Evolutionary conservation across 192 early-diverging fungal species (phyloP), one percentile per base, ranked within the genome.

Genomic region (Umbelopsis sp.): DNA sequence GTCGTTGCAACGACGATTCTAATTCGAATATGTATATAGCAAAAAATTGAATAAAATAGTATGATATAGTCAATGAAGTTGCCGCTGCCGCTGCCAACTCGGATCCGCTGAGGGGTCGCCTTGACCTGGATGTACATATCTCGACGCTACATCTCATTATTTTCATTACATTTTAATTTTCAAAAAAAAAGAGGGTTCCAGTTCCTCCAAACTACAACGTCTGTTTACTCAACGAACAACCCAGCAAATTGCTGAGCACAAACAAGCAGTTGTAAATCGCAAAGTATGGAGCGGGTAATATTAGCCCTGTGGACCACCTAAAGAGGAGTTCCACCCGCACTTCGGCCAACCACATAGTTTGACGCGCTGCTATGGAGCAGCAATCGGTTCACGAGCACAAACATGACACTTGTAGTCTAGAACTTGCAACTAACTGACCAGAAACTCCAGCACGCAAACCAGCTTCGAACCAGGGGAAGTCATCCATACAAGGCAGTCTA

Each of bases 251-350:
- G 16, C 13, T 11, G 33, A 30, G 33, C 15, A 25, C 55, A 15
- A 18, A 61, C 11, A 11, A 18, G 2, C 30, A 61, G 55, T 30
- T 61, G 55, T 61, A 61, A 61, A 61, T 61, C 55, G 55, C 55
- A 61, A 61, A 25, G 33, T 3, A 0, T 10, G 27, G 55, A 61
- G 30, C 55, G 27, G 30, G 55, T 61, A 16, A n/a, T 16, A 61
- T n/a, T 61, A 18, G 27, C 27, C 55, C 55, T 61, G 55, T 61
- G 55, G 33, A 30, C 55, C 55, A 25, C 55, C 55, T 61, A 30
- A 61, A 61, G 55, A 61, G 55, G 55, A 8, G 15, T 3, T 18
- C 33, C 55, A 61, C 55, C 55, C 27, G 16, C 8, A 2, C 33
- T 30, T 61, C 18, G 55, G 55, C 55, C 55, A 61, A 25, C 55